Evolutionary conservation across 2,329 filamentous ascomycete genomes (phyloP).

Genomic region (Orbilia ellipsospora): DNA sequence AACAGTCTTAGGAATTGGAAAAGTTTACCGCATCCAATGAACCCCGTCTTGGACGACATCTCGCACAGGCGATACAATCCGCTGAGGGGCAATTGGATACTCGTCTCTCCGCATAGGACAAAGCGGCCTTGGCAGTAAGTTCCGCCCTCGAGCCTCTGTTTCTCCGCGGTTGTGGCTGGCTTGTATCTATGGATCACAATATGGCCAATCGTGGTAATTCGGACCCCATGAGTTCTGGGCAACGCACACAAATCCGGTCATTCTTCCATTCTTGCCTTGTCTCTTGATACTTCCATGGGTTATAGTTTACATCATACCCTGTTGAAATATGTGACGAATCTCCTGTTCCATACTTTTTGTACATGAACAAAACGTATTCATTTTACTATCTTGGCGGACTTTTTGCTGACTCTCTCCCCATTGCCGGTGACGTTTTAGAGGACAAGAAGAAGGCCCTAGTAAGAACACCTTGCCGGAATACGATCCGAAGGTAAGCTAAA

Average conservation of each 20-base stretch:
- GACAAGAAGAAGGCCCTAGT: slow-evolving; percentile 79
- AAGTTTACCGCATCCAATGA: slow-evolving; percentile 15
- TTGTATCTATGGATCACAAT: background rate
- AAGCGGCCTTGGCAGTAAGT: slow-evolving; percentile 98
- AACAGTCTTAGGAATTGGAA: too few species aligned
- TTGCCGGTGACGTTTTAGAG: slow-evolving; percentile 66
- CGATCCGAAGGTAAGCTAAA: slow-evolving; percentile 73
- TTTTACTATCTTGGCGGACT: background rate
- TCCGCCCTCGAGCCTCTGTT: background rate
- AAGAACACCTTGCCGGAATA: slow-evolving; percentile 79
- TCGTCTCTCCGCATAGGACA: slow-evolving; percentile 94
- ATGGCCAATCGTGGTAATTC: slow-evolving; percentile 11
- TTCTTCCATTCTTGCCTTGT: background rate
- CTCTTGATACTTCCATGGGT: background rate
- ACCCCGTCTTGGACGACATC: slow-evolving; percentile 82
- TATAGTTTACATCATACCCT: too few species aligned
- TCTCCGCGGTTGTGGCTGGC: slow-evolving; percentile 3
- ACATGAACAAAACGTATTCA: too few species aligned
- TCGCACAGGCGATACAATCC: slow-evolving; percentile 95
- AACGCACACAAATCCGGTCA: slow-evolving; percentile 8
- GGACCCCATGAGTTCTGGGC: background rate
- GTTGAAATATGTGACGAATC: slow-evolving; percentile 15
- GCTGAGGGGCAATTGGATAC: slow-evolving; percentile 86
- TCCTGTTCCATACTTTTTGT: background rate
- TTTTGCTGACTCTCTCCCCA: background rate